phyloP scores from a whole-genome alignment of 1,139 yeast species.

The Debaryomycetaceae sp. region DNA sequence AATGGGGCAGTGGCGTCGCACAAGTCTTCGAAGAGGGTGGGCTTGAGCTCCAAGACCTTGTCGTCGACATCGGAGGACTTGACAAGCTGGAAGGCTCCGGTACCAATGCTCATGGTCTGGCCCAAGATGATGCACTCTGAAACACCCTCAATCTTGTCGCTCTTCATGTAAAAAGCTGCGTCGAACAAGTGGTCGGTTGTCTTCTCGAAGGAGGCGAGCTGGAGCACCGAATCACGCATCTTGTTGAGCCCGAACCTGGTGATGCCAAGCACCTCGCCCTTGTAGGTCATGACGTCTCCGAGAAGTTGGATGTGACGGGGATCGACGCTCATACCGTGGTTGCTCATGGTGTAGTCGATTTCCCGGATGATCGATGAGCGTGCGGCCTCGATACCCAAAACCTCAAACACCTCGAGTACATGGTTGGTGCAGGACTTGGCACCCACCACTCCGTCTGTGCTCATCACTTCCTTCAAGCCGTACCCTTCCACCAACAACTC shows the following conservation, averaged over 20 bases:
- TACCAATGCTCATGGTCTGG: constrained; percentile 96
- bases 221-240: constrained; percentile 97
- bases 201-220: constrained; percentile 95
- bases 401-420: constrained; percentile 82
- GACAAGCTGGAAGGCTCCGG: constrained; percentile 90
- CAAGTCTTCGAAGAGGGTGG: constrained; percentile 59
- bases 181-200: constrained; percentile 98
- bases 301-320: constrained; percentile 97
- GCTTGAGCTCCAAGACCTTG: constrained; percentile 46
- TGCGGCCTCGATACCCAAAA: constrained; percentile 97
- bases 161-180: constrained; percentile 97
- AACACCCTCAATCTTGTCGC: constrained; percentile 94
- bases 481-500: constrained; percentile 97
- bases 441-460: constrained; percentile 95
- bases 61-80: constrained; percentile 49
- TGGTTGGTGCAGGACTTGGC: constrained; percentile 87
- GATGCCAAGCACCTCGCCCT: constrained; percentile 97
- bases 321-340: constrained; percentile 99
- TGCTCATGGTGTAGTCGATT: constrained; percentile 96
- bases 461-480: constrained; percentile 94
- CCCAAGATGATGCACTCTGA: constrained; percentile 97
- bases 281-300: constrained; percentile 98
- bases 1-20: constrained; percentile 16
- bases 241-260: constrained; percentile 97
- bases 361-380: constrained; percentile 88